Evolutionary conservation across 192 early-diverging fungal genomes (phyloP).

Genomic region (Blastocladiella britannica): DNA sequence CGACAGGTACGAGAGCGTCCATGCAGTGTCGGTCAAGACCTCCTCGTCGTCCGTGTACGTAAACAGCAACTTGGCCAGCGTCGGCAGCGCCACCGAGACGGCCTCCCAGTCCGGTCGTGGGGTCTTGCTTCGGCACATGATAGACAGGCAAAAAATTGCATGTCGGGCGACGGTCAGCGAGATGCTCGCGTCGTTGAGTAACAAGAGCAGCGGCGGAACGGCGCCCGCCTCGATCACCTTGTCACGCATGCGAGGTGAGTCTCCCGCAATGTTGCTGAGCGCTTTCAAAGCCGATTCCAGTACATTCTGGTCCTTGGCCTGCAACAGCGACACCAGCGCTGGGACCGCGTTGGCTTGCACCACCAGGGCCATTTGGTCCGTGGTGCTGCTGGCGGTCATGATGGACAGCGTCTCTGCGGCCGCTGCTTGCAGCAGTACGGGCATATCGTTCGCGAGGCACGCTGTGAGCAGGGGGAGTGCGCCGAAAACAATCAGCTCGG

Average conservation of each 20-base stretch:
- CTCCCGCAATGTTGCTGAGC: conserved; percentile 97
- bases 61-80: conserved; percentile 57
- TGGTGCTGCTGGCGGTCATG: no score
- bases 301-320: no score
- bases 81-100: conserved; percentile 63
- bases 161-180: conserved; percentile 94
- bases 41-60: conserved; percentile 49
- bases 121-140: conserved; percentile 96
- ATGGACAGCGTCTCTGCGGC: no score
- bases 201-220: conserved; percentile 57
- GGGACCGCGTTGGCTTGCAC: no score
- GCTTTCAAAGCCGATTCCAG: no score
- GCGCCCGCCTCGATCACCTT: conserved; percentile 64
- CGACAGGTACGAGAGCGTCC: conserved; percentile 61
- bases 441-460: no score
- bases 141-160: conserved; percentile 97
- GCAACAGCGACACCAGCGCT: no score
- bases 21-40: conserved; percentile 56
- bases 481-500: no score
- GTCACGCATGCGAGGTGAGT: conserved; percentile 76
- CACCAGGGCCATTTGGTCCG: no score
- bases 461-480: no score
- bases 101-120: conserved; percentile 75
- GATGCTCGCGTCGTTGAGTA: conserved; percentile 61
- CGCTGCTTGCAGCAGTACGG: no score